phyloP scores from a whole-genome alignment of 2,329 filamentous ascomycete species.

The Sporothrix euskadiensis region DNA sequence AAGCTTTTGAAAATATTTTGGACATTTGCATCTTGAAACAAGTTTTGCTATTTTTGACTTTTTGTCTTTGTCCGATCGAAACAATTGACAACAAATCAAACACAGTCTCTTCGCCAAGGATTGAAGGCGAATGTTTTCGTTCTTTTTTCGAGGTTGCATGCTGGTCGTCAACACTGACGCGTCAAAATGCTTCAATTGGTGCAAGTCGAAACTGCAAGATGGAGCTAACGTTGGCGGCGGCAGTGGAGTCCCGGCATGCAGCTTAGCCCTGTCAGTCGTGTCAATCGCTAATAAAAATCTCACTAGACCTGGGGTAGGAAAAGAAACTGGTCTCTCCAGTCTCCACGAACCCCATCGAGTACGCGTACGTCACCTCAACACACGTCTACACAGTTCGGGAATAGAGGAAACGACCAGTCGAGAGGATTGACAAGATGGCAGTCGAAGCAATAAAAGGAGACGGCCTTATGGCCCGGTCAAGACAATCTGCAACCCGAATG shows the following conservation, averaged over 20 bases:
- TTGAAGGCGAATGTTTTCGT: neutral
- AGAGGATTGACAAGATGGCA: neutral
- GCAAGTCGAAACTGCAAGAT: neutral
- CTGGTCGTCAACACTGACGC: conserved; percentile 8
- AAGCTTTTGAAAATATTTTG: neutral
- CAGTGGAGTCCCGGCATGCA: neutral
- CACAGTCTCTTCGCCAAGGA: neutral
- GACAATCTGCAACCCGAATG: neutral
- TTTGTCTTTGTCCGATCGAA: neutral
- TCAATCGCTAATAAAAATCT: neutral
- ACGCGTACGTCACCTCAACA: conserved; percentile 12
- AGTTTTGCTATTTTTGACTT: neutral
- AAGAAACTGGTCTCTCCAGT: neutral
- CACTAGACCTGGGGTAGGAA: neutral
- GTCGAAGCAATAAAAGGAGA: neutral
- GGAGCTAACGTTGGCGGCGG: conserved; percentile 1
- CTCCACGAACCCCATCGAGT: neutral
- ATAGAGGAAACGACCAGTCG: neutral
- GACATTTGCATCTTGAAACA: neutral
- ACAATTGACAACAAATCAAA: neutral
- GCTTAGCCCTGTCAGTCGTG: neutral
- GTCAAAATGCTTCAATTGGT: neutral
- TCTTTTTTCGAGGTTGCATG: neutral
- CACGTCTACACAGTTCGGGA: neutral
- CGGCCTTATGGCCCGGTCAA: neutral